Conservation (phyloP, 192 early-diverging fungal species). For the Coemansia sp. region DNA sequence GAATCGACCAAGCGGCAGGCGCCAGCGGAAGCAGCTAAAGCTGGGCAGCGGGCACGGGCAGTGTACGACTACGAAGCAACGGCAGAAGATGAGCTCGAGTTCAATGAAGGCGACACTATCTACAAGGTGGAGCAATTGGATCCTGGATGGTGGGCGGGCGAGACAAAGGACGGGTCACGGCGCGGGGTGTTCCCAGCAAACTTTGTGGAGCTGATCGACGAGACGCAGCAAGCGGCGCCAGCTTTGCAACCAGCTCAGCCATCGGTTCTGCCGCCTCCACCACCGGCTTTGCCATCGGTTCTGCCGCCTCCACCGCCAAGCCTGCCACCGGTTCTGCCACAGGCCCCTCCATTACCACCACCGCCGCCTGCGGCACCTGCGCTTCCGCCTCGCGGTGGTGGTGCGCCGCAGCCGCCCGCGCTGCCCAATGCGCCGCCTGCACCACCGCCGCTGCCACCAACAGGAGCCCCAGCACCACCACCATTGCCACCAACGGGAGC, state of each 20-base stretch:
- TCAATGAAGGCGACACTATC: conserved; percentile 84
- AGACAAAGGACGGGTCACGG: conserved; percentile 69
- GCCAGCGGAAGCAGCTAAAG: conserved; percentile 10
- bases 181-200: conserved; percentile 84
- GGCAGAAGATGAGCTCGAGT: conserved; percentile 83
- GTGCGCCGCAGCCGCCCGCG: conserved; percentile 2
- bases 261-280: not conserved
- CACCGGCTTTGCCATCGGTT: conserved; percentile 12
- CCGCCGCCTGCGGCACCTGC: conserved; percentile 21
- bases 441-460: conserved; percentile 13
- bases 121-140: conserved; percentile 77
- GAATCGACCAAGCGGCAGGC: no score
- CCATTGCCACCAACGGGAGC: not conserved
- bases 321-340: conserved; percentile 7
- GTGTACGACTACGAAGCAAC: conserved; percentile 77
- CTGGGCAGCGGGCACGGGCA: conserved; percentile 54
- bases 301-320: conserved; percentile 12
- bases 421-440: conserved; percentile 6
- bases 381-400: conserved; percentile 9
- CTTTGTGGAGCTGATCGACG: conserved; percentile 63
- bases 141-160: conserved; percentile 93
- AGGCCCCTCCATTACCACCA: conserved; percentile 7
- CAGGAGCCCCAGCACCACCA: not conserved
- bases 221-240: conserved; percentile 10
- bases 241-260: not conserved